Conservation (phyloP, 129 eudicot genomes). For the Solidago caesia region DNA sequence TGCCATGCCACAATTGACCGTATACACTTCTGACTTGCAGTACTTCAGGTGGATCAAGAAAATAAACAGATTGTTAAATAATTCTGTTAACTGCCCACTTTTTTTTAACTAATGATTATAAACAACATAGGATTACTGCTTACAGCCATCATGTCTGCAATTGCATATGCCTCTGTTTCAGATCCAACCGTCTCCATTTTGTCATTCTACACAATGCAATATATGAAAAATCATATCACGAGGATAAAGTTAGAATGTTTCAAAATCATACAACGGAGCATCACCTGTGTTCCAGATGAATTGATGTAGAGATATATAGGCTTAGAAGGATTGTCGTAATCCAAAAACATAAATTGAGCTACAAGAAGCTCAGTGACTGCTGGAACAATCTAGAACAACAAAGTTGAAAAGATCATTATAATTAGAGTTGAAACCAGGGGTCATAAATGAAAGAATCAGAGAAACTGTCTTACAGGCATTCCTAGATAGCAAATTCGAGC, state of each 20-base stretch:
- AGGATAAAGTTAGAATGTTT: slow-evolving; percentile 5
- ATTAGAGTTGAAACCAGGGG: background rate
- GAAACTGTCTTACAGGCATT: slow-evolving; percentile 59
- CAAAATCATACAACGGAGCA: background rate
- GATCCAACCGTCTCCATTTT: slow-evolving; percentile 63
- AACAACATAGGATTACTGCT: slow-evolving; percentile 27
- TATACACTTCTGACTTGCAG: slow-evolving; percentile 62
- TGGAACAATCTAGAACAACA: slow-evolving; percentile 66
- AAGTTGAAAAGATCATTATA: slow-evolving; percentile 8
- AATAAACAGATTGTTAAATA: background rate
- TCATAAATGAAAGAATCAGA: background rate
- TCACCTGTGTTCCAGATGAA: slow-evolving; percentile 88
- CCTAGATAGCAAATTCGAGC: slow-evolving; percentile 75
- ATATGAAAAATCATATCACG: slow-evolving; percentile 1
- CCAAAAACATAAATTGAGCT: slow-evolving; percentile 89
- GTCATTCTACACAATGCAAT: slow-evolving; percentile 50
- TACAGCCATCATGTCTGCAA: slow-evolving; percentile 82
- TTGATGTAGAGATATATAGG: slow-evolving; percentile 87
- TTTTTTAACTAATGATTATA: background rate
- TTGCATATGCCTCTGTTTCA: slow-evolving; percentile 78
- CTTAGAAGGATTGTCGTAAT: slow-evolving; percentile 61
- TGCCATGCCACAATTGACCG: slow-evolving; percentile 75
- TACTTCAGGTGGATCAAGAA: slow-evolving; percentile 35
- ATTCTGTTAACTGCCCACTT: background rate
- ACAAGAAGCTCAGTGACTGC: slow-evolving; percentile 88